Evolutionary conservation across 345 rosid genomes (phyloP), one percentile per base, ranked within the genome.

Genomic region (Turritis glabra): DNA sequence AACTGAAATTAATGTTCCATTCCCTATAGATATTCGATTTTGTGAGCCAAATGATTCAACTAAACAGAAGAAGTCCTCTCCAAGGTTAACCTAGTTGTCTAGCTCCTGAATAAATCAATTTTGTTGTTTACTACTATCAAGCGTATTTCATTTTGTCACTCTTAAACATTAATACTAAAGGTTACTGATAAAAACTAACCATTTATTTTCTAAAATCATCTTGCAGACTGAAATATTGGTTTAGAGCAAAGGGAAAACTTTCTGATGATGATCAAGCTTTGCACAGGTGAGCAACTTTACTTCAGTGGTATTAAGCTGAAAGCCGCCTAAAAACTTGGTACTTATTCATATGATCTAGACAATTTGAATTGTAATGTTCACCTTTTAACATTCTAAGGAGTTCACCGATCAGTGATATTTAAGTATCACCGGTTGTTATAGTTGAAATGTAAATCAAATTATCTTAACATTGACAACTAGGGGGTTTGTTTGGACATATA

Each of bases 261-360:
- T 90, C 93, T 29, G 93, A 92, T 26, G 96, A 92, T 71, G 97
- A 92, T 75, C 93, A 82, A 81, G 97, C 98, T 64, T 80, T 94
- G 85, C 96, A 93, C 68, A 80, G 96, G 98, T 89, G 60, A 77
- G 83, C 47, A 70, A 77, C 61, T 46, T 46, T 47, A 18, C 30
- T 72, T 50, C 40, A 29, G 32, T 30, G 22, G 26, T 72, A 9
- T 30, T 44, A 58, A 54, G 41, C 26, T 37, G 48, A 63, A 63
- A 25, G 8, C 18, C 11, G 14, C 17, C 32, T 14, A 61, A 23
- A 23, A 22, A 40, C 10, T 26, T n/a, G n/a, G 35, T 25, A 22
- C 19, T 35, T 18, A 38, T 40, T 25, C 22, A 21, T 41, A 43
- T 27, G 35, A 23, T 57, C 32, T 58, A 8, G 18, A 27, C 1